phyloP scores from a whole-genome alignment of 2,329 filamentous ascomycete species.

The Atkinsonella hypoxylon region DNA sequence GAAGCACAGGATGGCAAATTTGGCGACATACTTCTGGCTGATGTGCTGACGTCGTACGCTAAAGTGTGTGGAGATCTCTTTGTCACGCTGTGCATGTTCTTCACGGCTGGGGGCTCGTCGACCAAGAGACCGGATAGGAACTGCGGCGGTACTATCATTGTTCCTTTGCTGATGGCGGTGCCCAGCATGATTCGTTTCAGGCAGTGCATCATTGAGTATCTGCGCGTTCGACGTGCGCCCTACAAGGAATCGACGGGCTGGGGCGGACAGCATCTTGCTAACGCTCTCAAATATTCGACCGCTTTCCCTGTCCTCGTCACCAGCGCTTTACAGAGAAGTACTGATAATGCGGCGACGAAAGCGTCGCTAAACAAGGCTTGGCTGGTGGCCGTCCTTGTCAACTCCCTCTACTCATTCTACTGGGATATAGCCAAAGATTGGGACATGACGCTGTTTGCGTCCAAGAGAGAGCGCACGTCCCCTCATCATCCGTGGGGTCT shows the following conservation, averaged over 20 bases:
- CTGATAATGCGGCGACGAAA: conserved; percentile 28
- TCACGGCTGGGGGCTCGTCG: conserved; percentile 56
- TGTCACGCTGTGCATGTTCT: conserved; percentile 84
- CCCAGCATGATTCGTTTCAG: conserved; percentile 79
- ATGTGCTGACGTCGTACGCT: conserved; percentile 89
- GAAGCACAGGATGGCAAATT: conserved; percentile 85
- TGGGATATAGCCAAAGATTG: conserved; percentile 97
- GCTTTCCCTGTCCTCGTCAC: conserved; percentile 87
- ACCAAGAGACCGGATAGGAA: conserved; percentile 70
- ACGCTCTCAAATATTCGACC: conserved; percentile 88
- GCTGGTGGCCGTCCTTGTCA: conserved; percentile 63
- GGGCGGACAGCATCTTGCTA: conserved; percentile 81
- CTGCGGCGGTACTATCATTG: conserved; percentile 67
- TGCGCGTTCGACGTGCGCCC: conserved; percentile 51
- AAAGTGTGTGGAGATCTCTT: conserved; percentile 87
- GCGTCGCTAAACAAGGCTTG: conserved; percentile 44
- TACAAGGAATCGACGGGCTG: conserved; percentile 49
- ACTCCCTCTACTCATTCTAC: conserved; percentile 93
- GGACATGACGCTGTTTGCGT: conserved; percentile 76
- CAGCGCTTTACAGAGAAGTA: conserved; percentile 58
- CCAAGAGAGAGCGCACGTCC: conserved; percentile 41
- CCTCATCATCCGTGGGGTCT: conserved; percentile 66
- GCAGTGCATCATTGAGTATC: conserved; percentile 84
- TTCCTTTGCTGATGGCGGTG: conserved; percentile 73
- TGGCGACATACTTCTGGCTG: conserved; percentile 83